Conservation (phyloP, 2,329 filamentous ascomycete genomes). For the Fusarium siculi region DNA sequence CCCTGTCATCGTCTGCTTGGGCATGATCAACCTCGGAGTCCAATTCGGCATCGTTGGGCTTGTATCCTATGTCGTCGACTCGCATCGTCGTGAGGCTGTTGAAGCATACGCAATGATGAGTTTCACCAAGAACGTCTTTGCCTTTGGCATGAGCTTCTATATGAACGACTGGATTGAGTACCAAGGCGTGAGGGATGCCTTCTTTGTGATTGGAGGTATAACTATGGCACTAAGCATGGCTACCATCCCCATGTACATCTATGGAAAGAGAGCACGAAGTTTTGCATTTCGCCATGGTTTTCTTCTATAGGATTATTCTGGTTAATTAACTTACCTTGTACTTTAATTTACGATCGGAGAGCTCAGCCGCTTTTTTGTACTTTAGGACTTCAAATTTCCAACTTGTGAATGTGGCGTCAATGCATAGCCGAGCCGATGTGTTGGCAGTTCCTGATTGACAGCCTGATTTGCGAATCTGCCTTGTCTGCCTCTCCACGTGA, state of each 20-base stretch:
- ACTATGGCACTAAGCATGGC: background rate
- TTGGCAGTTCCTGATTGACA: too few relatives aligned
- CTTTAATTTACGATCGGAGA: too few relatives aligned
- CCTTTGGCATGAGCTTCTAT: background rate
- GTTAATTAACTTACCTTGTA: too few relatives aligned
- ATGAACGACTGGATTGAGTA: background rate
- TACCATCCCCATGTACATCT: background rate
- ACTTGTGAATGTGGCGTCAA: too few relatives aligned
- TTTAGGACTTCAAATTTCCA: too few relatives aligned
- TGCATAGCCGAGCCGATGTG: too few relatives aligned
- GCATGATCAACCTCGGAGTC: background rate
- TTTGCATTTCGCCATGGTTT: background rate
- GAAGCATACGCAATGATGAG: background rate
- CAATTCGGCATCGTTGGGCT: background rate
- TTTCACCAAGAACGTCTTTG: background rate
- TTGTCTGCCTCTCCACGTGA: too few relatives aligned
- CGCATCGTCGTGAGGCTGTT: background rate
- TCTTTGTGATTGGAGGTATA: background rate
- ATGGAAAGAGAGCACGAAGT: background rate
- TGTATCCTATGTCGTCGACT: background rate
- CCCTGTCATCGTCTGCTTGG: background rate
- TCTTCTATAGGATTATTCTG: background rate
- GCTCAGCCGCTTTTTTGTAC: too few relatives aligned
- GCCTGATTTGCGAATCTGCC: too few relatives aligned
- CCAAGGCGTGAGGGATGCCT: background rate